Percentiles rank a stretch among this genome's conserved stretches.
These are phyloP conservation scores for Mycena vulgaris DNA, from an alignment of 768 basidiomycete genomes.

Conservation along the genomic window DNA sequence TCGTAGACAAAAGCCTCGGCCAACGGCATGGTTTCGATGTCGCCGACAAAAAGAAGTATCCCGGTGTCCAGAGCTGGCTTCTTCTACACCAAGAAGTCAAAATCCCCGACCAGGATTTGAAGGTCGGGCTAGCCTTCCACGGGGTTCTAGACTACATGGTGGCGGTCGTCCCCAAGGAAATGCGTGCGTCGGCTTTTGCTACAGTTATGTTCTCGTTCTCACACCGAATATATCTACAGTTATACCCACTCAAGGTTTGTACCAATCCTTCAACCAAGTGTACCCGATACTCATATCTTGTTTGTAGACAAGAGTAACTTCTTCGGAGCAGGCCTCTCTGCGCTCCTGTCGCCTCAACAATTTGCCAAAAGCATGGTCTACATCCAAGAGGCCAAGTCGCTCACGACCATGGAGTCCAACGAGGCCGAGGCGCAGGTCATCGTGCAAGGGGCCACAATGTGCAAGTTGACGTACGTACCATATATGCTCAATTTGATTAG, in stretches of 20 bases:
- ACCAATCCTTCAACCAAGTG: not conserved
- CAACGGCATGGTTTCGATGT: not conserved
- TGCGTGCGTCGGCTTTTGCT: not conserved
- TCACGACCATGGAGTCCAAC: not conserved
- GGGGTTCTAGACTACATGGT: not conserved
- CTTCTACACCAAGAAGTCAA: not conserved
- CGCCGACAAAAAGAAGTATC: not conserved
- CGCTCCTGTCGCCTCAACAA: not conserved
- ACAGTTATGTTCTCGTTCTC: not conserved
- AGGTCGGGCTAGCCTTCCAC: not conserved
- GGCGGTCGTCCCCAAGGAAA: not conserved
- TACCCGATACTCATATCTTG: not conserved
- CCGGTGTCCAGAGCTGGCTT: not conserved
- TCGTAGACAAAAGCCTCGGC: not conserved
- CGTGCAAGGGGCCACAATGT: slow-evolving; percentile 2
- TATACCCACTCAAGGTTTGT: not conserved
- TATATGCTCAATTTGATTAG: not conserved
- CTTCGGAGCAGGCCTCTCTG: not conserved
- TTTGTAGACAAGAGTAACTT: not conserved
- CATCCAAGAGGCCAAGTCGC: not conserved
- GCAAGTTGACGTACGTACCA: not conserved
- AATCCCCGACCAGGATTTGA: not conserved
- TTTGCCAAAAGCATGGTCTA: not conserved
- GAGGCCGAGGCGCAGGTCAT: not conserved
- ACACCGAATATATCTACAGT: not conserved